Evolutionary conservation across 2,329 filamentous ascomycete genomes (phyloP).

Genomic region (Fusarium buharicum): DNA sequence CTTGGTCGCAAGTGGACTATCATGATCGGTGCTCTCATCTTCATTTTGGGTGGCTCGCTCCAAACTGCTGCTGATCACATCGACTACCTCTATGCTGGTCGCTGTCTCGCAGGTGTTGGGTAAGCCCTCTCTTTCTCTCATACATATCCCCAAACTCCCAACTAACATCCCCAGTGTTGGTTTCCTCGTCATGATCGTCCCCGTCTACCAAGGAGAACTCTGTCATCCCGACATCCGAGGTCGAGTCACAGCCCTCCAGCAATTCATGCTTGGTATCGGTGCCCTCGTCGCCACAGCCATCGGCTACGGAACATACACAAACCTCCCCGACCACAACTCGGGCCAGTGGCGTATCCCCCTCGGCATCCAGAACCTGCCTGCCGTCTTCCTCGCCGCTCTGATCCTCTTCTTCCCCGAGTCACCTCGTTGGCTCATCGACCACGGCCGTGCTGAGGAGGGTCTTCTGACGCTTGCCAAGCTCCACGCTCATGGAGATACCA

Average conservation of each 20-base stretch:
- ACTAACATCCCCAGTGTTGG: conserved; percentile 54
- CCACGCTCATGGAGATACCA: conserved; percentile 73
- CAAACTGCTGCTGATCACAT: conserved; percentile 73
- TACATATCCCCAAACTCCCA: too few relatives aligned
- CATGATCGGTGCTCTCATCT: conserved; percentile 74
- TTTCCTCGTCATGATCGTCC: conserved; percentile 53
- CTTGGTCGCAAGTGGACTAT: conserved; percentile 79
- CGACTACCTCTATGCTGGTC: conserved; percentile 74
- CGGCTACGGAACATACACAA: conserved; percentile 66
- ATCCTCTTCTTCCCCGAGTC: conserved; percentile 78
- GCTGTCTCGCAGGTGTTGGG: conserved; percentile 73
- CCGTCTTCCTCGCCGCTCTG: conserved; percentile 69
- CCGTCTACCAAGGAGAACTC: conserved; percentile 82
- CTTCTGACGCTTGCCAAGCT: conserved; percentile 74
- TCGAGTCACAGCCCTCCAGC: conserved; percentile 77
- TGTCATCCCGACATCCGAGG: conserved; percentile 82
- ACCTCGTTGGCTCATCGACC: conserved; percentile 79
- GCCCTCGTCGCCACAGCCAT: conserved; percentile 78
- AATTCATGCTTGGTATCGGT: conserved; percentile 85
- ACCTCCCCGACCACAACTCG: conserved; percentile 44
- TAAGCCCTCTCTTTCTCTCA: not conserved
- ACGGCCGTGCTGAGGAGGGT: conserved; percentile 72
- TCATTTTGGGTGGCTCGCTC: conserved; percentile 76
- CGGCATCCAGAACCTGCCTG: conserved; percentile 77
- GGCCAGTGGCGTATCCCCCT: conserved; percentile 57